phyloP scores from a whole-genome alignment of 495 filamentous ascomycete species.

The Cladorrhinum samala region DNA sequence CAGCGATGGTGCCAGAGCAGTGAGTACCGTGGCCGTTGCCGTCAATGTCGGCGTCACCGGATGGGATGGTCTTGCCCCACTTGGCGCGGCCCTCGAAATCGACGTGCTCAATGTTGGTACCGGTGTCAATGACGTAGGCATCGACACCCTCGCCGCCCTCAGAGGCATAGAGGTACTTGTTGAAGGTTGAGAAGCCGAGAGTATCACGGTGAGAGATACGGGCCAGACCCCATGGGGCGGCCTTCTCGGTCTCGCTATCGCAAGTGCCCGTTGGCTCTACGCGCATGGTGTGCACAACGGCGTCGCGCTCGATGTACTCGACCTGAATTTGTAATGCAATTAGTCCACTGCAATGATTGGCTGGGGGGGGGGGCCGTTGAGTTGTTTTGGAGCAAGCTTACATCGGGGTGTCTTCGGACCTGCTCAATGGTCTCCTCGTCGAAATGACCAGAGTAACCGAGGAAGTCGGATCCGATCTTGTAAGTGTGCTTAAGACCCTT shows the following conservation, averaged over 20 bases:
- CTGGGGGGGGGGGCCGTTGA: too few species aligned
- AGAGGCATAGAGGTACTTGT: constrained; percentile 91
- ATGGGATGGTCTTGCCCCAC: constrained; percentile 96
- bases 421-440: constrained; percentile 87
- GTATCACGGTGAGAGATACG: constrained; percentile 91
- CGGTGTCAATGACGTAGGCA: constrained; percentile 98
- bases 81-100: constrained; percentile 93
- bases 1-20: constrained; percentile 96
- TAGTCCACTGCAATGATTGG: too few species aligned
- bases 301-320: constrained; percentile 93
- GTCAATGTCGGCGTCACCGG: constrained; percentile 76
- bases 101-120: constrained; percentile 86
- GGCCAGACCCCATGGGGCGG: constrained; percentile 94
- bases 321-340: too few species aligned
- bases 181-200: constrained; percentile 85
- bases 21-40: constrained; percentile 99
- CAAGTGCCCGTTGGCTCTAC: constrained; percentile 27
- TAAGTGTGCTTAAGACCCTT: constrained; percentile 91
- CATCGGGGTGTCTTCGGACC: constrained; percentile 93
- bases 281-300: constrained; percentile 72
- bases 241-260: constrained; percentile 63
- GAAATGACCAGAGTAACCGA: constrained; percentile 95
- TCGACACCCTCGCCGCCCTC: constrained; percentile 97
- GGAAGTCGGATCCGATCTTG: constrained; percentile 73
- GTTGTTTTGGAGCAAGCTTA: constrained; percentile 56